Evolutionary conservation across 371 early-diverging fungal species (phyloP).

Genomic region (Lichtheimia hyalospora): DNA sequence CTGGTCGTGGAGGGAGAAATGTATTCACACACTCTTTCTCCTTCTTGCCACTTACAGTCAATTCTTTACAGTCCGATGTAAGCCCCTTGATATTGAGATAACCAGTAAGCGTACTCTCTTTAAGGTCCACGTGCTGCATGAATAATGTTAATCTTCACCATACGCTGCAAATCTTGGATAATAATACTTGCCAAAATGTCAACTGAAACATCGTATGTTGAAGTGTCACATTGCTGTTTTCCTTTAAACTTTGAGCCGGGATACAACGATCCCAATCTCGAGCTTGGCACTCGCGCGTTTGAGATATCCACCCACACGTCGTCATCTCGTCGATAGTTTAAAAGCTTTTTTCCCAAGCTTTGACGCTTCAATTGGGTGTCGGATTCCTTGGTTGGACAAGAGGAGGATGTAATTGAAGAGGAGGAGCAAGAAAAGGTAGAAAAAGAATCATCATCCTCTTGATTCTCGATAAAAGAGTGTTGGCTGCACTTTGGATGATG

Average conservation of each 20-base stretch:
- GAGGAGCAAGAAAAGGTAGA: no score
- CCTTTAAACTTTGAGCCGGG: slow-evolving; percentile 65
- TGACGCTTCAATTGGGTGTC: no score
- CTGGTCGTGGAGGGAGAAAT: background rate
- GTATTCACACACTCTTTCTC: background rate
- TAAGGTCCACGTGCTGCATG: slow-evolving; percentile 67
- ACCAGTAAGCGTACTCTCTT: slow-evolving; percentile 67
- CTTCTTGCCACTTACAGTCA: slow-evolving; percentile 25
- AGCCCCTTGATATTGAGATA: slow-evolving; percentile 76
- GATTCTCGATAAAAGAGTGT: no score
- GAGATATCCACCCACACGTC: slow-evolving; percentile 31
- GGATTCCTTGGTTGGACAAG: no score
- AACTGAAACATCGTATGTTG: slow-evolving; percentile 67
- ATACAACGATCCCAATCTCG: slow-evolving; percentile 43
- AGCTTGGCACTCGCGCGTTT: slow-evolving; percentile 15
- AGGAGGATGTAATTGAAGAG: no score
- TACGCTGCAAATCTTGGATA: background rate
- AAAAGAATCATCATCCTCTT: no score
- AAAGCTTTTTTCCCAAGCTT: background rate
- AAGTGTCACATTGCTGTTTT: slow-evolving; percentile 61
- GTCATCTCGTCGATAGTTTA: slow-evolving; percentile 19
- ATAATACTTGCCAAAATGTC: slow-evolving; percentile 62
- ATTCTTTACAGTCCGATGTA: slow-evolving; percentile 64
- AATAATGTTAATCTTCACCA: no score
- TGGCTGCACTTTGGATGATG: no score